Evolutionary conservation across 148 eudicot species (phyloP), one percentile per base, ranked within the genome.

Genomic region (Nepenthes mirabilis): DNA sequence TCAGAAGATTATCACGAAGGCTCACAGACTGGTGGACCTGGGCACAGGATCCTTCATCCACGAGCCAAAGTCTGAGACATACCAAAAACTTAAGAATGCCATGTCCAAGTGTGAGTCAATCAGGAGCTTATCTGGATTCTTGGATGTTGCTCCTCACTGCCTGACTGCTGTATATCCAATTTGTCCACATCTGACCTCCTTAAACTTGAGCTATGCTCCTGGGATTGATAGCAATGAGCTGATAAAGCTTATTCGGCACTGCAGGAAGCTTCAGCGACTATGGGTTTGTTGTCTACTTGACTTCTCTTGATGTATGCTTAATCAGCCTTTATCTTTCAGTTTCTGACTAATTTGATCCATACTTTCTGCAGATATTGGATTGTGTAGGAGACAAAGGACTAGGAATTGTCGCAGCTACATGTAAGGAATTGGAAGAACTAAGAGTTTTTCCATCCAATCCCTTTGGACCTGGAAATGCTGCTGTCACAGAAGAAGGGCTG

Each of bases 201-300:
- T 91, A 74, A 91, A 88, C 79, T 66, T 91, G 69, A 87, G 90
- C 75, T 85, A 85, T 72, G 87, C 87, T 52, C 76, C 91, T 11
- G 87, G 83, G n/a, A 73, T 83, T 50, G 69, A 62, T 43, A 78
- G 89, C 51, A 55, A 54, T 13, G 86, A 85, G 63, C 88, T 87
- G n/a, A 71, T 80, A 34, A 82, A 85, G 75, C 73, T 91, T 34
- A 71, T 91, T 34, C 74, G 66, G 23, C 78, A 81, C 60, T 91
- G 97, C 84, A 67, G 57, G 53, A 83, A 81, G 64, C 72, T 91
- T 52, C 81, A 82, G 73, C 81, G 84, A 32, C 57, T 91, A 65
- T 83, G 85, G 85, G 97, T 90, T 47, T 36, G 87, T 66, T 37
- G 65, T 58, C 50, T 60, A 59, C 32, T 40, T 2, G 61, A 5